phyloP scores from a whole-genome alignment of 768 basidiomycete genomes.

The Pholiota molesta region DNA sequence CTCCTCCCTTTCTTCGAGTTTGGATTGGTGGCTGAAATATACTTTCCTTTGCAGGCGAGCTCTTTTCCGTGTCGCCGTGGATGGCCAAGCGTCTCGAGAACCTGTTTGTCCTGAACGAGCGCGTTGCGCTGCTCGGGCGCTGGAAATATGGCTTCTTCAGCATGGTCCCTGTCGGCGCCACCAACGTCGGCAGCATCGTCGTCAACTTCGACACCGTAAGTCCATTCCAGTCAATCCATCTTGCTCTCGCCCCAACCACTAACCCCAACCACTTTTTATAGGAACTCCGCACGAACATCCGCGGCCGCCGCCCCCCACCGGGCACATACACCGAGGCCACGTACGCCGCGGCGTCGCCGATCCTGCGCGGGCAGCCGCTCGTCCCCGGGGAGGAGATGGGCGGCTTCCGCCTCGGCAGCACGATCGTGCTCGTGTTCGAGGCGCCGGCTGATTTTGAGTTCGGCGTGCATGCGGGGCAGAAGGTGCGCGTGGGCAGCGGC shows the following conservation, averaged over 20 bases:
- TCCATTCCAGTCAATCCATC: slow-evolving; percentile 26
- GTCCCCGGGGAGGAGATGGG: slow-evolving; percentile 94
- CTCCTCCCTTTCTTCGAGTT: not conserved
- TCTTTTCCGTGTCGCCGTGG: slow-evolving; percentile 96
- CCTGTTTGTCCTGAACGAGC: slow-evolving; percentile 97
- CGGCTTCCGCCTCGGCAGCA: slow-evolving; percentile 93
- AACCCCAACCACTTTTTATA: slow-evolving; percentile 28
- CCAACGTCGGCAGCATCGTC: slow-evolving; percentile 95
- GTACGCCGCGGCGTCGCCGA: slow-evolving; percentile 80
- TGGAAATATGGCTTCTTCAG: slow-evolving; percentile 97
- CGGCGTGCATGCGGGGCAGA: slow-evolving; percentile 72
- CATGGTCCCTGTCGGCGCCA: slow-evolving; percentile 98
- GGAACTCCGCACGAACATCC: slow-evolving; percentile 89
- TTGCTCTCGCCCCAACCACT: not conserved
- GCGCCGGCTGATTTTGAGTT: slow-evolving; percentile 87
- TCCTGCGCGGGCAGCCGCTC: slow-evolving; percentile 89
- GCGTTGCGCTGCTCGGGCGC: slow-evolving; percentile 90
- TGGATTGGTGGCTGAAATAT: not conserved
- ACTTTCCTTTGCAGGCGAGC: slow-evolving; percentile 58
- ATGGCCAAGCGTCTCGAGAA: slow-evolving; percentile 92
- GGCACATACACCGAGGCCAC: slow-evolving; percentile 93
- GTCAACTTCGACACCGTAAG: slow-evolving; percentile 87
- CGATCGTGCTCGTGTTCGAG: slow-evolving; percentile 96
- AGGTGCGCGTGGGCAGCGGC: slow-evolving; percentile 79
- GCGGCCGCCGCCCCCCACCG: slow-evolving; percentile 68